Conservation (phyloP, 2,329 filamentous ascomycete genomes). For the Colletotrichum tamarilloi region DNA sequence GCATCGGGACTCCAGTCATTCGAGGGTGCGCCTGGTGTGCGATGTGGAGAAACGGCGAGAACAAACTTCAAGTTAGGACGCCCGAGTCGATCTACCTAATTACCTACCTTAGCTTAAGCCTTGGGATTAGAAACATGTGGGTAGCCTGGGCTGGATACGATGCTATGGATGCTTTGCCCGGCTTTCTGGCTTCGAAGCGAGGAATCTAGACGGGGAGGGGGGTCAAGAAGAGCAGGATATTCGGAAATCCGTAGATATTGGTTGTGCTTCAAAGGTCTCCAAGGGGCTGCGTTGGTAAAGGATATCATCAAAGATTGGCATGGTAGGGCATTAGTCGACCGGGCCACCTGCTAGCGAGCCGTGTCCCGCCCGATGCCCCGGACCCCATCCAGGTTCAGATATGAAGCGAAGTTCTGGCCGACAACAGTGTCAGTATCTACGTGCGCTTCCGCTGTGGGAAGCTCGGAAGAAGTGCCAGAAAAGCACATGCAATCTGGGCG, state of each 20-base stretch:
- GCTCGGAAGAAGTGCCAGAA: background rate
- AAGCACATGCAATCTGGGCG: background rate
- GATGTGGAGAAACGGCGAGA: constrained; percentile 14
- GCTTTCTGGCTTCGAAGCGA: background rate
- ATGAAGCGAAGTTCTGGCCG: background rate
- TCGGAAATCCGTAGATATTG: constrained; percentile 10
- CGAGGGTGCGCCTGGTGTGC: constrained; percentile 10
- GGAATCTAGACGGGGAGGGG: background rate
- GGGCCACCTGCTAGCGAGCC: constrained; percentile 20
- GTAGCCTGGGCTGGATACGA: background rate
- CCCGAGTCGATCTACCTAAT: background rate
- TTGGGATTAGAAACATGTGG: background rate
- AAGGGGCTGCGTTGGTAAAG: constrained; percentile 13
- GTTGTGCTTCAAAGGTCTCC: constrained; percentile 16
- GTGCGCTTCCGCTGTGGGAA: background rate
- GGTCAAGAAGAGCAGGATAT: background rate
- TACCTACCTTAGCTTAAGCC: background rate
- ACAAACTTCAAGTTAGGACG: background rate
- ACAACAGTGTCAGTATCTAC: background rate
- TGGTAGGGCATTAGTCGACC: constrained; percentile 14
- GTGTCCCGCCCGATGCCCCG: constrained; percentile 30
- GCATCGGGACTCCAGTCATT: background rate
- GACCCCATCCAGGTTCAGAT: background rate
- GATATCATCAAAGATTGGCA: constrained; percentile 8
- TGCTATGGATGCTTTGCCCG: background rate